Conservation (phyloP, 2,329 filamentous ascomycete genomes). For the Beauveria varroae region DNA sequence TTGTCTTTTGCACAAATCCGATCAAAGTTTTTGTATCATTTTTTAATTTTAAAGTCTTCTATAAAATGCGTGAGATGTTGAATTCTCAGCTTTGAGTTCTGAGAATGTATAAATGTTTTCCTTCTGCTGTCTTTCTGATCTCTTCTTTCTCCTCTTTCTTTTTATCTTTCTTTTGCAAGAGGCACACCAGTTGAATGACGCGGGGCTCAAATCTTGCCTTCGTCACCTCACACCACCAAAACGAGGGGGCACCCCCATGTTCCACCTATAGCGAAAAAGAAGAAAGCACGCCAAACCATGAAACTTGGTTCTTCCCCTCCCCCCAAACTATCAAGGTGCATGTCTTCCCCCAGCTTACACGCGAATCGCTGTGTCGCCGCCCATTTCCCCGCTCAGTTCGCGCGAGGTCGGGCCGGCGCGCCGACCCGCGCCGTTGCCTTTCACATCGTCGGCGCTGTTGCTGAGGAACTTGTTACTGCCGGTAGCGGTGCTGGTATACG, state of each 20-base stretch:
- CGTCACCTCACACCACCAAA: background rate
- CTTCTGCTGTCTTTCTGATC: background rate
- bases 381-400: conserved; percentile 54
- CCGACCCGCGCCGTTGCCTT: conserved; percentile 19
- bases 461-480: conserved; percentile 12
- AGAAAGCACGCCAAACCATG: background rate
- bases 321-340: background rate
- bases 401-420: conserved; percentile 45
- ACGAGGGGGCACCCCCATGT: background rate
- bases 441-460: conserved; percentile 16
- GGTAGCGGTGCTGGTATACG: conserved; percentile 24
- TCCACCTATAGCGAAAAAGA: too few species aligned
- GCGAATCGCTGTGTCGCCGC: conserved; percentile 43
- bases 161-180: background rate
- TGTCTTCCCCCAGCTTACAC: conserved; percentile 14
- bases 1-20: background rate
- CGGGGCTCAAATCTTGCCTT: background rate
- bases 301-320: background rate
- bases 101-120: background rate
- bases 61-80: conserved; percentile 1
- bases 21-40: background rate
- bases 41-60: background rate
- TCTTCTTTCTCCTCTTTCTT: background rate
- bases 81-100: background rate
- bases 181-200: conserved; percentile 13